A percentile compares a stretch with the other conserved stretches of the same genome.
Evolutionary conservation across 805 yeast species (phyloP).

Genomic region (Saccharomycodes ludwigii): DNA sequence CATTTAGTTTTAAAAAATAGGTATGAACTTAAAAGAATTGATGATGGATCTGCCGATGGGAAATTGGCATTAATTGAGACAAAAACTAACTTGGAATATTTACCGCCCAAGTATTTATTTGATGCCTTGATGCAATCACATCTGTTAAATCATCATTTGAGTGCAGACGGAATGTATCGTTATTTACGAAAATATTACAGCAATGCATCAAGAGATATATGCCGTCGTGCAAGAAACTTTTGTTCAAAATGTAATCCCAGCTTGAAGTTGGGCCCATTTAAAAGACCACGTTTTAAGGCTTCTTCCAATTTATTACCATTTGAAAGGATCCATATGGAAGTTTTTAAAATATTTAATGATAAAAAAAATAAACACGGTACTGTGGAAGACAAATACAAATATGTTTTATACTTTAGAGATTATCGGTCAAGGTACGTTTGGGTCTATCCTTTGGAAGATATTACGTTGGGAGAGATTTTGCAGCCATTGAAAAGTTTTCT

Average conservation of each 20-base stretch:
- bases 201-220: slow-evolving; percentile 16
- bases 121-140: slow-evolving; percentile 21
- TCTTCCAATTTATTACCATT: slow-evolving; percentile 14
- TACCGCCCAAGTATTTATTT: slow-evolving; percentile 19
- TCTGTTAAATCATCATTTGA: slow-evolving; percentile 19
- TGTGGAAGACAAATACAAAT: slow-evolving; percentile 18
- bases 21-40: slow-evolving; percentile 13
- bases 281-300: slow-evolving; percentile 10
- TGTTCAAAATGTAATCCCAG: slow-evolving; percentile 21
- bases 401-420: slow-evolving; percentile 18
- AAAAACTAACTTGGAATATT: slow-evolving; percentile 8
- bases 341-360: slow-evolving; percentile 15
- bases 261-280: slow-evolving; percentile 6
- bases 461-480: slow-evolving; percentile 13
- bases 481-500: slow-evolving; percentile 11
- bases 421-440: slow-evolving; percentile 20
- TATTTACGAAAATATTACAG: slow-evolving; percentile 13
- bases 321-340: slow-evolving; percentile 20
- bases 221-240: slow-evolving; percentile 11
- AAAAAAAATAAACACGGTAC: slow-evolving; percentile 5
- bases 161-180: slow-evolving; percentile 9
- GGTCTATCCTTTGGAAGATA: slow-evolving; percentile 18
- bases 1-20: slow-evolving; percentile 13
- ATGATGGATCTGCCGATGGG: slow-evolving; percentile 14
- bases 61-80: slow-evolving; percentile 12